A percentile compares a stretch with the other conserved stretches of the same genome.
phyloP scores from a whole-genome alignment of 257 asterid genomes.

The Nicotiana obtusifolia region DNA sequence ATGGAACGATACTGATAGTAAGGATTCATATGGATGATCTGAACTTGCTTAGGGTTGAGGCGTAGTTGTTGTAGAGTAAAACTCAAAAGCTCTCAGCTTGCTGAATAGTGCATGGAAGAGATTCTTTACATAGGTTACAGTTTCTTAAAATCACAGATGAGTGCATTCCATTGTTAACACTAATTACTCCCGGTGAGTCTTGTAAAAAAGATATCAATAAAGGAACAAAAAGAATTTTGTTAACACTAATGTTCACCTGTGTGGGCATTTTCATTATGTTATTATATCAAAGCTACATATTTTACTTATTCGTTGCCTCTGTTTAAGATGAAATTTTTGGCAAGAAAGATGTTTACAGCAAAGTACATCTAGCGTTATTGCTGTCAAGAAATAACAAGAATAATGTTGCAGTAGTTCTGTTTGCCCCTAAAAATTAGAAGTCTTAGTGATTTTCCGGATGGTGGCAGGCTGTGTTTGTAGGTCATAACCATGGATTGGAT shows the following conservation, averaged over 20 bases:
- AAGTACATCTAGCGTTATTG: not conserved
- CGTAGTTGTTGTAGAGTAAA: not conserved
- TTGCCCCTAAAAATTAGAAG: not conserved
- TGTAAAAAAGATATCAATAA: no score
- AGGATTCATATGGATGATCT: no score
- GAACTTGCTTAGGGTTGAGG: no score
- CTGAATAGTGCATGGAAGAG: not conserved
- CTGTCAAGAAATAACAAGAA: not conserved
- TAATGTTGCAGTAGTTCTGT: not conserved
- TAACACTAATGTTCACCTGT: no score
- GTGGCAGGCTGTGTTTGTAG: constrained; percentile 82
- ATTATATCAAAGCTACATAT: no score
- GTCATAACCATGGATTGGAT: constrained; percentile 92
- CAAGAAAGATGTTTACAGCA: not conserved
- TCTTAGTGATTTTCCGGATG: not conserved
- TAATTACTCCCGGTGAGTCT: not conserved
- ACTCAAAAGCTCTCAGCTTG: not conserved
- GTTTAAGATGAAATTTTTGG: not conserved
- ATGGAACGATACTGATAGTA: no score
- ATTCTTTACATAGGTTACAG: not conserved
- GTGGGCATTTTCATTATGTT: no score
- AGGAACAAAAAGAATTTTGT: no score
- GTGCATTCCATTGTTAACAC: not conserved
- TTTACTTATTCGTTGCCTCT: not conserved
- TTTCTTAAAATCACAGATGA: not conserved